Percentiles rank a stretch among this genome's conserved stretches.
phyloP scores from a whole-genome alignment of 208 protist species.

The Endotrypanum monterogeii region DNA sequence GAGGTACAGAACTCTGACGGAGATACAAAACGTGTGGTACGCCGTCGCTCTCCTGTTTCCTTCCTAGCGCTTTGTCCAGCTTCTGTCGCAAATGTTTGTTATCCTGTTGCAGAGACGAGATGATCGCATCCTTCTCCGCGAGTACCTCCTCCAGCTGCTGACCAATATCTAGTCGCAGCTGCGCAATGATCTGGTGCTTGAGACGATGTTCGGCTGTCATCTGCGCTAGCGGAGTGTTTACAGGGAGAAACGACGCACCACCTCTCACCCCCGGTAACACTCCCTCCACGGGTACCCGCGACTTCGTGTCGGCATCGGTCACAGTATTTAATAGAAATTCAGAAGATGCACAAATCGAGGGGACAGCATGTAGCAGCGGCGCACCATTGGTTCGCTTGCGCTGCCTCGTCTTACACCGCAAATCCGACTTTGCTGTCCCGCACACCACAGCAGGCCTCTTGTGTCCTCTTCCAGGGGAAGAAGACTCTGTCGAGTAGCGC shows the following conservation, averaged over 20 bases:
- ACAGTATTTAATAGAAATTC: background rate
- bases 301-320: background rate
- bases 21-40: background rate
- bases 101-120: slow-evolving; percentile 45
- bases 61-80: slow-evolving; percentile 5
- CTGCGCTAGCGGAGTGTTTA: background rate
- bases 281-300: background rate
- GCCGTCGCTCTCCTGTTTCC: background rate
- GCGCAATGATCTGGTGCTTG: slow-evolving; percentile 37
- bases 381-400: background rate
- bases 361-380: background rate
- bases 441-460: background rate
- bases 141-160: slow-evolving; percentile 44
- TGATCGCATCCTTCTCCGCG: slow-evolving; percentile 41
- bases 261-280: slow-evolving; percentile 5
- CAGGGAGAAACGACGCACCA: background rate
- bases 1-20: background rate
- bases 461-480: background rate
- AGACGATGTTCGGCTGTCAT: slow-evolving; percentile 33
- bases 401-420: background rate
- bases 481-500: background rate
- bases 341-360: background rate
- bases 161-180: slow-evolving; percentile 45
- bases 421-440: background rate
- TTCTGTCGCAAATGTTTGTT: slow-evolving; percentile 40